phyloP scores from a whole-genome alignment of 139 green algal genomes.

The Diplosphaera chodatii region DNA sequence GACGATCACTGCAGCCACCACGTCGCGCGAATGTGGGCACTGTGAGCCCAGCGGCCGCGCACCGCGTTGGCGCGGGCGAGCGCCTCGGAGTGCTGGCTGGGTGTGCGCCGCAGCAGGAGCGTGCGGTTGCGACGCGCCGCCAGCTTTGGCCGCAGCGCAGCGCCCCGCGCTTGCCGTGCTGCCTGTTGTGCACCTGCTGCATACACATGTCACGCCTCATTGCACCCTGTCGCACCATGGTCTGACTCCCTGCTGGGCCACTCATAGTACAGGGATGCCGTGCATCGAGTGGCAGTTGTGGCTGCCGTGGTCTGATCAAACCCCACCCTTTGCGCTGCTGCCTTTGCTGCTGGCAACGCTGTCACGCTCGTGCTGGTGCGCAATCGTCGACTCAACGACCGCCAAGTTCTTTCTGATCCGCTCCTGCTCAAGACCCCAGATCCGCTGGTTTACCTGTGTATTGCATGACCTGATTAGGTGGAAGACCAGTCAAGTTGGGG shows the following conservation, averaged over 20 bases:
- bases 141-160: slow-evolving; percentile 18
- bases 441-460: neutral
- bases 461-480: too few relatives aligned
- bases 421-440: slow-evolving; percentile 1
- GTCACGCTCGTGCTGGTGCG: neutral
- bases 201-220: too few relatives aligned
- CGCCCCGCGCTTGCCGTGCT: slow-evolving; percentile 6
- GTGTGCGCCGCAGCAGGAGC: slow-evolving; percentile 13
- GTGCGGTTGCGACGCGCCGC: slow-evolving; percentile 34
- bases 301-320: too few relatives aligned
- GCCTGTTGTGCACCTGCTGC: slow-evolving; percentile 11
- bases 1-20: too few relatives aligned
- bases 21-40: too few relatives aligned
- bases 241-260: too few relatives aligned
- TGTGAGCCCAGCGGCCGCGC: too few relatives aligned
- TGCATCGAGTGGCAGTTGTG: too few relatives aligned
- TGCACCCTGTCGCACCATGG: too few relatives aligned
- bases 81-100: slow-evolving; percentile 6
- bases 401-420: neutral
- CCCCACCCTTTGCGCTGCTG: neutral
- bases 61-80: slow-evolving; percentile 44
- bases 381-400: neutral
- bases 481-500: too few relatives aligned
- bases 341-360: too few relatives aligned
- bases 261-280: too few relatives aligned